Evolutionary conservation across 1,284 basidiomycete species (phyloP).

Genomic region (Tremellales sp.): DNA sequence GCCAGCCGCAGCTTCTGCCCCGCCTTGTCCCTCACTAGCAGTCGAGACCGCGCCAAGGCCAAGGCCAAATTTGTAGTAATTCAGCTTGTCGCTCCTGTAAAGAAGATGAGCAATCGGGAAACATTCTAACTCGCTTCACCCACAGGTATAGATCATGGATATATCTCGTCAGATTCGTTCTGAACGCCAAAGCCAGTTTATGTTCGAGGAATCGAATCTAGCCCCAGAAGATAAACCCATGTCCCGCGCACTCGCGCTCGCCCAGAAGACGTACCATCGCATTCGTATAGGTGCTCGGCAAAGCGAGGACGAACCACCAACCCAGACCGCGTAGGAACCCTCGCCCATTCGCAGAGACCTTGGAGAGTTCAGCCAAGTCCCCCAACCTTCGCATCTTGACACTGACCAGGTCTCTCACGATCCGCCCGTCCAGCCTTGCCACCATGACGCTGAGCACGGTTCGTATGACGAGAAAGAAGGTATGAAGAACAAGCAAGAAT

Average conservation of each 20-base stretch:
- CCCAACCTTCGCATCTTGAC: not conserved
- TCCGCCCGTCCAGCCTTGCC: constrained; percentile 81
- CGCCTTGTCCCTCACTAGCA: constrained; percentile 20
- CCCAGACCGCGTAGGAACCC: constrained; percentile 81
- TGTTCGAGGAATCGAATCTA: constrained; percentile 87
- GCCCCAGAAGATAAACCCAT: not conserved
- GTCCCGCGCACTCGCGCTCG: not conserved
- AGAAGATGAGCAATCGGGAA: not conserved
- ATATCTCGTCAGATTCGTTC: constrained; percentile 85
- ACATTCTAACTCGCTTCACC: constrained; percentile 6
- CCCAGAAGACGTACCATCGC: constrained; percentile 63
- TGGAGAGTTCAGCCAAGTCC: too few relatives aligned
- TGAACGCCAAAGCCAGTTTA: constrained; percentile 78
- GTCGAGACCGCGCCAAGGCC: constrained; percentile 41
- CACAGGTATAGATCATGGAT: constrained; percentile 89
- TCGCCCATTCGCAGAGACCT: constrained; percentile 74
- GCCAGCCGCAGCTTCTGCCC: constrained; percentile 56
- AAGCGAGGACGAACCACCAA: constrained; percentile 83
- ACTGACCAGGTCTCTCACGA: constrained; percentile 78
- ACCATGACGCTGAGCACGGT: constrained; percentile 85
- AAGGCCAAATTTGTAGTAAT: constrained; percentile 54
- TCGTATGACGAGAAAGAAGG: constrained; percentile 78
- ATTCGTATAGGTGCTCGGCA: constrained; percentile 94
- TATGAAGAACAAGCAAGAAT: constrained; percentile 72
- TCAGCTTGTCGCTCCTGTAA: constrained; percentile 49